These are phyloP conservation scores for Scedosporium minutisporum DNA, from an alignment of 2,329 filamentous ascomycete genomes.

Conservation along the genomic window DNA sequence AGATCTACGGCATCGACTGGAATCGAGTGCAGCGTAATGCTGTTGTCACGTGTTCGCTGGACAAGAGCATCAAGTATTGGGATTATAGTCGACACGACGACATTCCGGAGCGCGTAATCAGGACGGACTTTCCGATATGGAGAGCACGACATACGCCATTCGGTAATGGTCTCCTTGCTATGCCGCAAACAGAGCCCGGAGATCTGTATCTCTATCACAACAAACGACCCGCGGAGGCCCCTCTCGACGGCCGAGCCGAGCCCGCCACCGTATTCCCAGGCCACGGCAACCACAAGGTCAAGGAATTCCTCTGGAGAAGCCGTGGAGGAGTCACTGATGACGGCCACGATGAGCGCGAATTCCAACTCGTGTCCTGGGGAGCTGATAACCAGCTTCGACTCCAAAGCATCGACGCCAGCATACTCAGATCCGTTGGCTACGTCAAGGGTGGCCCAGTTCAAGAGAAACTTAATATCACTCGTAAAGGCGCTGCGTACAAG, in stretches of 20 bases:
- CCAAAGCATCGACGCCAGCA: conserved; percentile 58
- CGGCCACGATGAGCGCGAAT: conserved; percentile 73
- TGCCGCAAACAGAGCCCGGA: conserved; percentile 83
- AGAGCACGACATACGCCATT: conserved; percentile 86
- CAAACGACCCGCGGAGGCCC: conserved; percentile 23
- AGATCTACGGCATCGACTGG: conserved; percentile 95
- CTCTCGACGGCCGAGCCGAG: conserved; percentile 31
- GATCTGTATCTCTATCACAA: conserved; percentile 74
- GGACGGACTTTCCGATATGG: conserved; percentile 81
- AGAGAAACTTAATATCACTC: conserved; percentile 61
- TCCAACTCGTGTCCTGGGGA: conserved; percentile 89
- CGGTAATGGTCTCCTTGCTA: conserved; percentile 73
- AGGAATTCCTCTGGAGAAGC: conserved; percentile 84
- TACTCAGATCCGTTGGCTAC: conserved; percentile 62
- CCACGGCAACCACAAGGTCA: conserved; percentile 61
- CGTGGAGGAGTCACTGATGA: conserved; percentile 59
- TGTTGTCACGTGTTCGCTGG: conserved; percentile 79
- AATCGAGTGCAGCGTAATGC: conserved; percentile 65
- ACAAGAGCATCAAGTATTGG: conserved; percentile 92
- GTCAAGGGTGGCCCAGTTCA: conserved; percentile 56
- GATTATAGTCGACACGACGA: conserved; percentile 57
- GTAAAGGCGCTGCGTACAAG: conserved; percentile 76
- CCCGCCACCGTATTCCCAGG: conserved; percentile 51
- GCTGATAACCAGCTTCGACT: conserved; percentile 74
- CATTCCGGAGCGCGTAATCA: conserved; percentile 65